Evolutionary conservation across 768 basidiomycete genomes (phyloP).

Genomic region (Termitomyces sp.): DNA sequence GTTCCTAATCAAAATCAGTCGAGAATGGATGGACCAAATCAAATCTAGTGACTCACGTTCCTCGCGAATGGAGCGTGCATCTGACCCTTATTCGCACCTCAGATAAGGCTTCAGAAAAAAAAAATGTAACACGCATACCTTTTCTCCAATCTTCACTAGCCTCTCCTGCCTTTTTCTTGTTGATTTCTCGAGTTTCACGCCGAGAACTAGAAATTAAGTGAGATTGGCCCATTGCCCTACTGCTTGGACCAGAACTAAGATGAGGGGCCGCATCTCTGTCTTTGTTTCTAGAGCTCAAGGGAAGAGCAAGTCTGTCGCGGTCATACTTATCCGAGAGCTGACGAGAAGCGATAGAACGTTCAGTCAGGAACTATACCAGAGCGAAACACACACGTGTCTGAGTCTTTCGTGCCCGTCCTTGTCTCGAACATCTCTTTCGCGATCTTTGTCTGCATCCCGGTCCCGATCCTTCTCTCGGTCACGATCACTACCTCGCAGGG

Average conservation of each 20-base stretch:
- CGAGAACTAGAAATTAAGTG: slow-evolving; percentile 36
- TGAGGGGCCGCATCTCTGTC: slow-evolving; percentile 68
- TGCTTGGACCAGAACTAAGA: slow-evolving; percentile 38
- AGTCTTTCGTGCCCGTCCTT: slow-evolving; percentile 77
- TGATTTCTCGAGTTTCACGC: slow-evolving; percentile 54
- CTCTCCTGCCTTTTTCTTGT: slow-evolving; percentile 69
- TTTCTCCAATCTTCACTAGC: slow-evolving; percentile 81
- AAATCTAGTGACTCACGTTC: slow-evolving; percentile 44
- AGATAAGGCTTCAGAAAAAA: slow-evolving; percentile 5
- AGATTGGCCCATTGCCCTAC: slow-evolving; percentile 33
- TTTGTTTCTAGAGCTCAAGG: slow-evolving; percentile 49
- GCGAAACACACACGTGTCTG: slow-evolving; percentile 53
- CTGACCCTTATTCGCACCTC: slow-evolving; percentile 32
- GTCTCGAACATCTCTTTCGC: slow-evolving; percentile 59
- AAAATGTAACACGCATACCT: slow-evolving; percentile 42
- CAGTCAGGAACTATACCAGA: not conserved
- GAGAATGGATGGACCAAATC: not conserved
- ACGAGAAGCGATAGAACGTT: slow-evolving; percentile 7
- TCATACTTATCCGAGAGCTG: slow-evolving; percentile 88
- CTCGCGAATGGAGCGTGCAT: slow-evolving; percentile 50
- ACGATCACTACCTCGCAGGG: slow-evolving; percentile 63
- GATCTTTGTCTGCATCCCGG: slow-evolving; percentile 37
- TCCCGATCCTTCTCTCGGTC: slow-evolving; percentile 48
- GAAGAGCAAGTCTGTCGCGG: slow-evolving; percentile 67
- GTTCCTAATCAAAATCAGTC: slow-evolving; percentile 29